Percentiles rank a stretch among this genome's conserved stretches.
Evolutionary conservation across 768 basidiomycete genomes (phyloP).

Genomic region (Amanita pseudoporphyria): DNA sequence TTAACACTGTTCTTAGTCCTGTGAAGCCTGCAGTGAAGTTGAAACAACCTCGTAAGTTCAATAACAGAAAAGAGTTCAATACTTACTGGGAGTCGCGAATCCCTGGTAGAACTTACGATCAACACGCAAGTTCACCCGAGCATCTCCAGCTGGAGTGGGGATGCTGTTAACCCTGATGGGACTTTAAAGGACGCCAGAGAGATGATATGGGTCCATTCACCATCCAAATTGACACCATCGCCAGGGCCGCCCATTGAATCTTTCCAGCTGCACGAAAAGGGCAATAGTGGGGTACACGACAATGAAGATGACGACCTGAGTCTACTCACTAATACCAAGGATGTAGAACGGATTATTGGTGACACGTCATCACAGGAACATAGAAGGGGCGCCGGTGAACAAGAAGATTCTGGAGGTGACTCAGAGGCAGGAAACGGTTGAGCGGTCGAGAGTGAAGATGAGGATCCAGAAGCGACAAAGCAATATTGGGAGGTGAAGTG

Average conservation of each 20-base stretch:
- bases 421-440: no score
- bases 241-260: no score
- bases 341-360: no score
- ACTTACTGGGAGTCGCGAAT: background rate
- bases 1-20: background rate
- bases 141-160: background rate
- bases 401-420: no score
- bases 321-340: no score
- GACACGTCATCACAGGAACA: no score
- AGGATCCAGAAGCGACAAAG: background rate
- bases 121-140: background rate
- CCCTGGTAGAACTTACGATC: background rate
- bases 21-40: background rate
- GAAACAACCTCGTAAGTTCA: background rate
- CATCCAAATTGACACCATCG: slow-evolving; percentile 2
- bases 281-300: no score
- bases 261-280: no score
- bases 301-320: no score
- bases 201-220: slow-evolving; percentile 5
- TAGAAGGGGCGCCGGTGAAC: no score
- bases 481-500: background rate
- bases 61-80: background rate
- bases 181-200: slow-evolving; percentile 4
- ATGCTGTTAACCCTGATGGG: slow-evolving; percentile 4
- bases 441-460: background rate